A percentile compares a stretch with the other conserved stretches of the same genome.
These are phyloP conservation scores for Vanderwaltozyma verrucispora DNA, from an alignment of 805 yeast species.

Conservation along the genomic window DNA sequence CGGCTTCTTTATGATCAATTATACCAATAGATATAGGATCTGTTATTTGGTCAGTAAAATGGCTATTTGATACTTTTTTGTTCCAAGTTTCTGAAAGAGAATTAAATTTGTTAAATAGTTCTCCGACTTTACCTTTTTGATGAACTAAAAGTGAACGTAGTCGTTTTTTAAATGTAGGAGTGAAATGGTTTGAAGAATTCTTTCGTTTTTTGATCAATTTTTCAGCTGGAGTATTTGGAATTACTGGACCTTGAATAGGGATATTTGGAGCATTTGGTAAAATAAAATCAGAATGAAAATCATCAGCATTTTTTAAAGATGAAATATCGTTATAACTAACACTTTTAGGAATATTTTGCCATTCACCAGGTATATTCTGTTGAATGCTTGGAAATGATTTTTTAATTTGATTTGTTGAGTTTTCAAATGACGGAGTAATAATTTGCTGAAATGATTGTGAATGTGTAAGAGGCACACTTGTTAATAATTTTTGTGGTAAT, in stretches of 20 bases:
- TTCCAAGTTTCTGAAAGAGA: constrained; percentile 36
- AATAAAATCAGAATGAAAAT: background rate
- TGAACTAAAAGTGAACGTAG: constrained; percentile 18
- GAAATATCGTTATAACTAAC: background rate
- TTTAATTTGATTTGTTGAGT: background rate
- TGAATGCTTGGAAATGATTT: constrained; percentile 5
- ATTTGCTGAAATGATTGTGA: background rate
- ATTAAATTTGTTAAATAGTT: constrained; percentile 34
- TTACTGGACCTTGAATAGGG: background rate
- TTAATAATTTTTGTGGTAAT: background rate
- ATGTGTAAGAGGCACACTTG: background rate
- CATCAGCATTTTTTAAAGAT: background rate
- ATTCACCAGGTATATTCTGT: constrained; percentile 4
- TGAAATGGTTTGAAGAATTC: background rate
- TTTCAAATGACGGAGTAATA: background rate
- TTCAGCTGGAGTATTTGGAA: background rate
- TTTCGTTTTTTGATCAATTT: background rate
- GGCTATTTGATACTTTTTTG: constrained; percentile 37
- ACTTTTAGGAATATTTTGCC: constrained; percentile 1
- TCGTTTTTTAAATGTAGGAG: constrained; percentile 13
- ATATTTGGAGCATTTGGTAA: background rate
- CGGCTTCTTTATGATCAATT: constrained; percentile 50
- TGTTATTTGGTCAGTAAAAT: constrained; percentile 31
- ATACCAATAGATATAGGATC: constrained; percentile 53
- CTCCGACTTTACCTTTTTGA: constrained; percentile 28